A percentile compares a stretch with the other conserved stretches of the same genome.
phyloP scores from a whole-genome alignment of 2,329 filamentous ascomycete genomes.

The Chrysoporthe puriensis region DNA sequence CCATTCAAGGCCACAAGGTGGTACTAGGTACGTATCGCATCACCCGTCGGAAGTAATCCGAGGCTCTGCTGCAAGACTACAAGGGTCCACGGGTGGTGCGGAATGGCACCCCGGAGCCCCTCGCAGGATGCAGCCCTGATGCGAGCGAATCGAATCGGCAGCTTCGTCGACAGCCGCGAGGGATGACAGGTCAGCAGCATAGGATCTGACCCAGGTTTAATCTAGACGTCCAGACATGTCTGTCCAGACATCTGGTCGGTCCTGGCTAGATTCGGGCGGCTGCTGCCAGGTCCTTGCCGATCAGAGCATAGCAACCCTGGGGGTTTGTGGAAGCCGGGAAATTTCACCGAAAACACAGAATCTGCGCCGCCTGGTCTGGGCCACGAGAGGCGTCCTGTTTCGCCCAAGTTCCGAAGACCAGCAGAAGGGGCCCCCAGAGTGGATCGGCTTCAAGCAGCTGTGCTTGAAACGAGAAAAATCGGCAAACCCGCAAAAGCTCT shows the following conservation, averaged over 20 bases:
- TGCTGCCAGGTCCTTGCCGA: background rate
- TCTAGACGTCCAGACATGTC: background rate
- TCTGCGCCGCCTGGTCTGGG: constrained; percentile 9
- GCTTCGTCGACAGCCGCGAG: background rate
- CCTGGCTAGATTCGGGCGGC: background rate
- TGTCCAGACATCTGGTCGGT: background rate
- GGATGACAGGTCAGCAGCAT: constrained; percentile 5
- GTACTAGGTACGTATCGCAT: constrained; percentile 5
- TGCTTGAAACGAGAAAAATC: background rate
- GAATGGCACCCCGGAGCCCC: background rate
- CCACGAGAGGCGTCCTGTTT: constrained; percentile 25
- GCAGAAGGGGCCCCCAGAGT: constrained; percentile 5
- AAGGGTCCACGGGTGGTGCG: constrained; percentile 17
- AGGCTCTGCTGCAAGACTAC: constrained; percentile 19
- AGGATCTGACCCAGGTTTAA: background rate
- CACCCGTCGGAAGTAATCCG: constrained; percentile 27
- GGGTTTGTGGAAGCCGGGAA: constrained; percentile 13
- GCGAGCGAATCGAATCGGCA: constrained; percentile 8
- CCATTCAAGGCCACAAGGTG: background rate
- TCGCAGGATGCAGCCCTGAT: constrained; percentile 9
- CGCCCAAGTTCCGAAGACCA: constrained; percentile 29
- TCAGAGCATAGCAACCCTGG: constrained; percentile 9
- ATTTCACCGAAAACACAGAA: constrained; percentile 15
- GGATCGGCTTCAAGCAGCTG: background rate
- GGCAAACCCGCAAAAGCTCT: background rate